These are phyloP conservation scores for Papilionanthe hybrid DNA, from an alignment of 116 monocot genomes.

Conservation along the genomic window DNA sequence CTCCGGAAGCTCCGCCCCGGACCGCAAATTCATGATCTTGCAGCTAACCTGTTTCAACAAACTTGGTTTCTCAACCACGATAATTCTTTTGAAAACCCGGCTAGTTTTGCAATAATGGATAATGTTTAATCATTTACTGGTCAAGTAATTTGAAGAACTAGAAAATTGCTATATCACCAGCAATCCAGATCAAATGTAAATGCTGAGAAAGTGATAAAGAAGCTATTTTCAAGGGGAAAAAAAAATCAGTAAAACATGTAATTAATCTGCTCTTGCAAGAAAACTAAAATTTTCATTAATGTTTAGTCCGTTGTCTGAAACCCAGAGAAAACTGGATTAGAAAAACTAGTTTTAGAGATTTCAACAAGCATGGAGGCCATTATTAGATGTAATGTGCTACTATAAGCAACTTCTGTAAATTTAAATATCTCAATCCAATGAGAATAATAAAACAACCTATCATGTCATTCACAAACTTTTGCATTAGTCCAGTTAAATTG, in stretches of 20 bases:
- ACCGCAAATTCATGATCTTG: constrained; percentile 89
- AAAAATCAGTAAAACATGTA: not conserved
- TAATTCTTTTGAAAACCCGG: not conserved
- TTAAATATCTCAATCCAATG: too few relatives aligned
- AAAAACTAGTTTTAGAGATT: too few relatives aligned
- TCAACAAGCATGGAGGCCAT: too few relatives aligned
- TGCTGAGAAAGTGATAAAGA: not conserved
- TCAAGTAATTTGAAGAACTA: not conserved
- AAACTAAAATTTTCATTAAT: too few relatives aligned
- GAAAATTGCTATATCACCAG: not conserved
- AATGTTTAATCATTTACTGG: not conserved
- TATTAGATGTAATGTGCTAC: too few relatives aligned
- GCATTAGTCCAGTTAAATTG: too few relatives aligned
- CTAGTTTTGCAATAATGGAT: not conserved
- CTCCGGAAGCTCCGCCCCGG: constrained; percentile 93
- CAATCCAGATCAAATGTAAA: not conserved
- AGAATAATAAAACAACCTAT: too few relatives aligned
- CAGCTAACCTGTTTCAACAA: constrained; percentile 71
- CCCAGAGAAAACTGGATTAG: too few relatives aligned
- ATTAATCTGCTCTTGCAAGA: too few relatives aligned
- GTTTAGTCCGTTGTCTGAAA: too few relatives aligned
- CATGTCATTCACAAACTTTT: too few relatives aligned
- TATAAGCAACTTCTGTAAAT: too few relatives aligned
- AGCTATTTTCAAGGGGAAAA: not conserved
- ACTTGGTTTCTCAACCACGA: not conserved